Evolutionary conservation across 2,329 filamentous ascomycete species (phyloP), one percentile per base, ranked within the genome.

Genomic region (Cordyceps tenuipes): DNA sequence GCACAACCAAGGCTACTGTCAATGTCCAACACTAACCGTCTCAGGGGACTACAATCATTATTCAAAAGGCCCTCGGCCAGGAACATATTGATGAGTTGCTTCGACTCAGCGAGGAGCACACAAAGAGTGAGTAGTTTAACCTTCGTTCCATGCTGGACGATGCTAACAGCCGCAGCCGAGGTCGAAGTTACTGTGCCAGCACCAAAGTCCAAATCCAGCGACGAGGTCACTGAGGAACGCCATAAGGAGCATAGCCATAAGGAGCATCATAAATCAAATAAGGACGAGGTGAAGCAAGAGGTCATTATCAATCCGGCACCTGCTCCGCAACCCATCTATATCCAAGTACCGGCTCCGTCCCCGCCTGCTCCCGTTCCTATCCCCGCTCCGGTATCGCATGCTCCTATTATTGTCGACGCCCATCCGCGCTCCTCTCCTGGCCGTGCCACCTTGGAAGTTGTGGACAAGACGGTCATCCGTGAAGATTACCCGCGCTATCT

Each of bases 11-110:
- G 26, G 7, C 53, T n/a, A 19, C 15, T 50, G 17, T 34, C 57
- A 19, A 5, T 31, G 8, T 23, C 56, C 64, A 57, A 63, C 44
- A 55, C 36, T 57, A 59, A 39, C 41, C 64, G 84, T 7, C 8
- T 13, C 65, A 94, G 89, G 90, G 88, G 44, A 87, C 88, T 65
- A 88, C 88, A 23, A 85, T 94, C 66, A 83, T 96, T 57, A 85
- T 97, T 39, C 85, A 89, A 66, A 88, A 90, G 69, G 92, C 93
- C 10, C 80, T 97, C 5, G 89, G 90, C 17, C 92, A 95, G 67
- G 85, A 93, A 19, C 91, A 96, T 67, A 97, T 97, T 64, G 91
- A 97, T 66, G 89, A 95, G 68, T 80, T 97, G 49, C 88, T 97
- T 67, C 87, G 85, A 67, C 78, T 91, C 54, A 95, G 90, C 72